phyloP scores from a whole-genome alignment of 768 basidiomycete genomes.

The Russula sp. region DNA sequence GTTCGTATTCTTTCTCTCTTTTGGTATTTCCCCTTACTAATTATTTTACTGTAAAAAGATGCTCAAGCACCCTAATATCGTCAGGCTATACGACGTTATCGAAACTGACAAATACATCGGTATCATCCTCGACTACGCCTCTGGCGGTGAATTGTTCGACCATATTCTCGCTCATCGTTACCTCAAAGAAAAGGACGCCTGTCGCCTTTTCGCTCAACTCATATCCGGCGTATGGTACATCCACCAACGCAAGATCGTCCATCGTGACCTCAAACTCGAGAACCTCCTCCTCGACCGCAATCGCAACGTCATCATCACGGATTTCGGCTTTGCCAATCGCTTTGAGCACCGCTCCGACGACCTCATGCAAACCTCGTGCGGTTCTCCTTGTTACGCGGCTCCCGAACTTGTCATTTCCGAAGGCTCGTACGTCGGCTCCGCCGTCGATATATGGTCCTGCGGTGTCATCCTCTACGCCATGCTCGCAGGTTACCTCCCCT shows the following conservation, averaged over 20 bases:
- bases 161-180: constrained; percentile 97
- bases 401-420: constrained; percentile 97
- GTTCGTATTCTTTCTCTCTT: constrained; percentile 42
- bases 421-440: constrained; percentile 93
- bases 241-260: constrained; percentile 98
- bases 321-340: constrained; percentile 98
- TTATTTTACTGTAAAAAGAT: constrained; percentile 41
- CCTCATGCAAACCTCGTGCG: constrained; percentile 97
- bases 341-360: constrained; percentile 92
- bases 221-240: constrained; percentile 99
- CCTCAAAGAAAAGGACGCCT: constrained; percentile 89
- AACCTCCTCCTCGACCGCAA: constrained; percentile 95
- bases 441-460: constrained; percentile 97
- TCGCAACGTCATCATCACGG: constrained; percentile 98
- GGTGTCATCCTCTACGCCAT: constrained; percentile 96
- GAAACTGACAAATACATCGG: constrained; percentile 99
- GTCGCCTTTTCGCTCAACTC: constrained; percentile 95
- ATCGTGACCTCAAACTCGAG: constrained; percentile 98
- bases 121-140: constrained; percentile 97
- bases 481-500: constrained; percentile 96
- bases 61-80: constrained; percentile 97
- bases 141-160: constrained; percentile 97
- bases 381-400: constrained; percentile 96
- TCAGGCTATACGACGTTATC: constrained; percentile 95
- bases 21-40: constrained; percentile 18